Base-by-base conservation (phyloP, 1,284 basidiomycete genomes). In the Bondarzewia mesenterica region DNA sequence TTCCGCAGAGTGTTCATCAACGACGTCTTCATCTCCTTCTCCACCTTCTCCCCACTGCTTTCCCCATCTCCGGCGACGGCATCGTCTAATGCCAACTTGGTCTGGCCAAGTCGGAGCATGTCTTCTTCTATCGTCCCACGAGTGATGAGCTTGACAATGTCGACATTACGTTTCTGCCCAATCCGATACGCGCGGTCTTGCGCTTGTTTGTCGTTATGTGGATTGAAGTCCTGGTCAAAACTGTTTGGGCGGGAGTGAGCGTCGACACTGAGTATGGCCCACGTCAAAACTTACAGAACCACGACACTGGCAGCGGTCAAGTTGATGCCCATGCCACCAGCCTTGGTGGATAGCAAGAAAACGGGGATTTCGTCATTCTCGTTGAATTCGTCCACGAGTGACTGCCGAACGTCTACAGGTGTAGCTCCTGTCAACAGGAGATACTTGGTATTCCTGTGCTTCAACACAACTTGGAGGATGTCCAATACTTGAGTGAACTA, bases 111-210 rank as follows among this genome's bases (percentile, higher is more conserved):
- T n/a, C 76, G 77, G 23, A 93, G 68, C 79, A 97, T 97, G 63
- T 96, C 92, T 66, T 97, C 94, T 68, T 98, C 95, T 54, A 99
- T 97, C 1, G 92, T 94, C 12, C 85, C 90, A 51, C 81, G 83
- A 2, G 90, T 87, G 57, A 98, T 90, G n/a, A 99, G 74, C 63
- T 94, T 96, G 61, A 97, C 82, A 4, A 99, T 87, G 38, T 91
- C 88, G 4, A 96, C 93, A 49, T 93, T 83, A 46, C 83, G 80
- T 60, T 88, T 91, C 65, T 96, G 93, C 15, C 93, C 95, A 57
- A 99, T 97, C n/a, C 96, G 87, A 64, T 98, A 99, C 23, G 93
- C 93, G 32, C 96, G 84, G 64, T 99, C 96, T 49, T 95, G 93
- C 0, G 96, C 96, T 69, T 99, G 95, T 53, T 88, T 82, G 69